Base-by-base conservation (phyloP, 2,329 filamentous ascomycete genomes). In the Talaromyces albobiverticillius region DNA sequence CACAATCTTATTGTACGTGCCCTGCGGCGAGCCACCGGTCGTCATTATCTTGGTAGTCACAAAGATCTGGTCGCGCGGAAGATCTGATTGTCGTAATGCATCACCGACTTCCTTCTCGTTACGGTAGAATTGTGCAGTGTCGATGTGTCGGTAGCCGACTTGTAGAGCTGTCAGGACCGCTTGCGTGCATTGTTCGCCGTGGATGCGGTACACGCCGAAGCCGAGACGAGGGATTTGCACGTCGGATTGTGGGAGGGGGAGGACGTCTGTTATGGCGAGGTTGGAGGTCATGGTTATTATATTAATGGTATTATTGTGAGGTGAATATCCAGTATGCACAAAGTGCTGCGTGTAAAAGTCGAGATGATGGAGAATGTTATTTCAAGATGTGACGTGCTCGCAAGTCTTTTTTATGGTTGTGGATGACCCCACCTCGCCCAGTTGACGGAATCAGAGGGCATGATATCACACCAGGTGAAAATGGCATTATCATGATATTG, bases 1-100 rank as follows among this genome's bases (percentile, higher is more conserved):
- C 18, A 83, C 62, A 11, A 82, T 72, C 57, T 78, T 81, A 55
- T 80, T 64, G 64, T 89, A 87, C 6, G 81, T 84, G 22, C 76
- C 76, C 6, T 87, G 82, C 2, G 77, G 71, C 49, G 79, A 79
- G 3, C 76, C 77, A 2, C 72, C 76, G 4, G 81, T 74, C 25
- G 70, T 74, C 26, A 86, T 72, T 53, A 90, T 83, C 71, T 91
- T 91, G 55, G 84, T 87, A 0, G 87, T 90, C 36, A 90, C 69
- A 67, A 86, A 90, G 46, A 90, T 63, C 8, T 88, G 77, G 41
- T 65, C 66, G 55, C 71, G 66, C 4, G 76, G 71, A 5, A 89
- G 59, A 0, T 76, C 77, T 2, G 81, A 84, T 53, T 79, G 66
- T 22, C 72, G 72, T n/a, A 89, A 69, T 1, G 87, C 86, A 49